phyloP scores from a whole-genome alignment of 441 rosid species.

The Geranium incanum region DNA sequence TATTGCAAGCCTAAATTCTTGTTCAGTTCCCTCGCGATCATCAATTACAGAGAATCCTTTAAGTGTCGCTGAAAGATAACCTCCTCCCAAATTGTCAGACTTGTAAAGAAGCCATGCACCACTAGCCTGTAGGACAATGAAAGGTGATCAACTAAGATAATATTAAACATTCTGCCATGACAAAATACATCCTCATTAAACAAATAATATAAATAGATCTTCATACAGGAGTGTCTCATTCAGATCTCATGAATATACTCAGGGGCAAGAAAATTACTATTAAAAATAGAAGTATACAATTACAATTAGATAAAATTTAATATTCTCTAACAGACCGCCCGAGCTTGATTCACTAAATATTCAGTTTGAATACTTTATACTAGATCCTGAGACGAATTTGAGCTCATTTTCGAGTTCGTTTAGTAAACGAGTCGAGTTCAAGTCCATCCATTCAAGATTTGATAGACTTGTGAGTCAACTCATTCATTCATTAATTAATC shows the following conservation, averaged over 20 bases:
- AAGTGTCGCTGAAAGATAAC: conserved; percentile 79
- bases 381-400: too few species aligned
- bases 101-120: conserved; percentile 87
- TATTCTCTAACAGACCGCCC: too few species aligned
- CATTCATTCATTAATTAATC: too few species aligned
- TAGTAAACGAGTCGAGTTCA: too few species aligned
- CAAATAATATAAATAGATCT: neutral
- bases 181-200: neutral
- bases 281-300: too few species aligned
- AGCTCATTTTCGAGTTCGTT: too few species aligned
- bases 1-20: conserved; percentile 76
- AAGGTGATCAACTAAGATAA: conserved; percentile 4
- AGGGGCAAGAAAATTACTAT: too few species aligned
- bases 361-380: too few species aligned
- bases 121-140: conserved; percentile 45
- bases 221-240: neutral
- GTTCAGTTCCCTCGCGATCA: conserved; percentile 84
- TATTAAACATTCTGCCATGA: neutral
- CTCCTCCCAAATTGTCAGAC: conserved; percentile 58
- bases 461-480: too few species aligned
- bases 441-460: too few species aligned
- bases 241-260: neutral
- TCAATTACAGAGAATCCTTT: conserved; percentile 77
- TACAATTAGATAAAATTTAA: too few species aligned
- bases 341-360: too few species aligned